Conservation (phyloP, 257 asterid species). For the Rehmannia glutinosa region DNA sequence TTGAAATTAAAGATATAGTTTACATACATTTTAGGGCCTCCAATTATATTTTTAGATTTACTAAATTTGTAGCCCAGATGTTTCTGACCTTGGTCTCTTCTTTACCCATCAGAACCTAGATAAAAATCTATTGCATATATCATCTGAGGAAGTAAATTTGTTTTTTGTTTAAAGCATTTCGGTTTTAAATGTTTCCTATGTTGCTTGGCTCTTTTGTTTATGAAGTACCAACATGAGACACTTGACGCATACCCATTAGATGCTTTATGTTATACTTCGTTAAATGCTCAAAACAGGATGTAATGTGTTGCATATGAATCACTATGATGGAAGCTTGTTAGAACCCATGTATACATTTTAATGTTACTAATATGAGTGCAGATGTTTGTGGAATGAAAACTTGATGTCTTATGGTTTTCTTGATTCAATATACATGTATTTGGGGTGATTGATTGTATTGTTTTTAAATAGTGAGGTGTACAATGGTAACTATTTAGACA, state of each 20-base stretch:
- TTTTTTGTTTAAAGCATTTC: neutral
- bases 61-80: neutral
- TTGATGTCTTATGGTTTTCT: neutral
- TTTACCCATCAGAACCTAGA: neutral
- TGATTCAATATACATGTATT: neutral
- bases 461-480: no score
- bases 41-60: neutral
- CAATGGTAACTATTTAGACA: no score
- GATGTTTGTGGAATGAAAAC: neutral
- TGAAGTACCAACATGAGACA: neutral
- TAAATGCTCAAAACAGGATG: no score
- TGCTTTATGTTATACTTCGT: no score
- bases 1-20: neutral
- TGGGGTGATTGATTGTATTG: neutral
- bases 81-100: neutral
- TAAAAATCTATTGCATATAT: neutral
- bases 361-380: neutral
- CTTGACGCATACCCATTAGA: no score
- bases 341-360: neutral
- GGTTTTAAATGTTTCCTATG: neutral
- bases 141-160: neutral
- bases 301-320: no score
- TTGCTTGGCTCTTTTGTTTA: neutral
- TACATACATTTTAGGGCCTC: no score
- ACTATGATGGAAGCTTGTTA: neutral